These are phyloP conservation scores for Fusarium verticillioides DNA, from an alignment of 2,329 filamentous ascomycete genomes.

Conservation along the genomic window DNA sequence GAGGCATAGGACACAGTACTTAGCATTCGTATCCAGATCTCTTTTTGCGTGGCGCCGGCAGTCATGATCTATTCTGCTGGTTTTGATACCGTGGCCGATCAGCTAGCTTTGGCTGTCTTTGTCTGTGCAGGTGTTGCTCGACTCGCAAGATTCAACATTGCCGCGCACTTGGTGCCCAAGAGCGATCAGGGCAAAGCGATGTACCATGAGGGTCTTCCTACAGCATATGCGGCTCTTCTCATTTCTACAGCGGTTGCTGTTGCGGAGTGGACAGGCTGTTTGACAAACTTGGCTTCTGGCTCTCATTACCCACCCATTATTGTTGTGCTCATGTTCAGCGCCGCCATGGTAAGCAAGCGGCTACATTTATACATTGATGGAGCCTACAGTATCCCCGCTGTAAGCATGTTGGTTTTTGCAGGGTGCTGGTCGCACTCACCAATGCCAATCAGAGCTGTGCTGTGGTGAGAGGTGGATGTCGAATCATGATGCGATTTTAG, in stretches of 20 bases:
- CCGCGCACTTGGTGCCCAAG: background rate
- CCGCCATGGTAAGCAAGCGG: background rate
- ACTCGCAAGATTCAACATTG: background rate
- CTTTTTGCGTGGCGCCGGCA: background rate
- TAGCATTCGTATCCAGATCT: background rate
- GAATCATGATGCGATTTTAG: background rate
- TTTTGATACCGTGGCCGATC: background rate
- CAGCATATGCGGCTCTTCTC: background rate
- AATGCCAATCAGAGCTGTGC: background rate
- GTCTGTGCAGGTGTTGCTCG: background rate
- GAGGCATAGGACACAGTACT: fast-evolving
- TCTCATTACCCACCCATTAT: background rate
- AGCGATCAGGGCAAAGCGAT: background rate
- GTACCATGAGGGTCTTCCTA: background rate
- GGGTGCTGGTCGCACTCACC: background rate
- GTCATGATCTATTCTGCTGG: background rate
- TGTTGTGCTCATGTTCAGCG: background rate
- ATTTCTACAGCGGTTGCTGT: background rate
- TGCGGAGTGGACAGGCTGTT: background rate
- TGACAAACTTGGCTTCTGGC: background rate
- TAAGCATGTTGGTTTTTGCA: background rate
- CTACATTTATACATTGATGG: background rate
- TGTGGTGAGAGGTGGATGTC: background rate
- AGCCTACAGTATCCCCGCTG: background rate
- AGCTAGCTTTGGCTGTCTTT: background rate